Evolutionary conservation across 73 alveolate genomes (phyloP), one percentile per base, ranked within the genome.

Genomic region (Strombidium stylifer): DNA sequence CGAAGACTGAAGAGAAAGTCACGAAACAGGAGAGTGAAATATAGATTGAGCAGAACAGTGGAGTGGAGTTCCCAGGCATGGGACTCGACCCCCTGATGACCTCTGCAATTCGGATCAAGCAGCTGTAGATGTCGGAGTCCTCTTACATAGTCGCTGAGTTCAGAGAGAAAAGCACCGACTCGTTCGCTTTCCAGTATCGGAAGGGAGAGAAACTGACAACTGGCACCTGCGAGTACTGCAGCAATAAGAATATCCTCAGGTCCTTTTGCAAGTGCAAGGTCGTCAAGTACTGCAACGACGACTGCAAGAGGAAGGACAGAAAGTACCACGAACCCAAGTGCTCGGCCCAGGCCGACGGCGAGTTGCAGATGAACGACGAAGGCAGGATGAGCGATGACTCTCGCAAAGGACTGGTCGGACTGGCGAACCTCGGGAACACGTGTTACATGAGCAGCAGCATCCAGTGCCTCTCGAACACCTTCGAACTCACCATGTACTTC

Each of bases 371-470:
- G 45, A n/a, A n/a, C n/a, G n/a, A n/a, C n/a, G n/a, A n/a, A n/a
- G 64, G 65, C 5, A 54, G 41, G 4, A 19, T 7, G 23, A 40
- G 83, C 23, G 53, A 41, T 24, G 12, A 50, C 30, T 73, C 80
- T 44, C 70, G 81, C 35, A 76, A 68, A 56, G 97, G 93, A n/a
- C 11, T 65, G 36, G 70, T 72, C 20, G 97, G 97, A 19, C 59
- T 81, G 24, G 36, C 25, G 0, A 88, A 88, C 70, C 79, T 88
- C 0, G 97, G 97, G 6, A 88, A 88, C 71, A 88, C 97, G 2
- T 88, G 97, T 28, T 88, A 58, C 72, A 88, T 88, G 94, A 88
- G 83, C 73, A 77, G 93, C 45, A 76, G 91, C 21, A 74, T 88
- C 19, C 84, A 88, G 37, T 88, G 97, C 47, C 44, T 88, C 27